A percentile compares a stretch with the other conserved stretches of the same genome.
Conservation (phyloP, 208 protist genomes). For the Trypanosoma avium region DNA sequence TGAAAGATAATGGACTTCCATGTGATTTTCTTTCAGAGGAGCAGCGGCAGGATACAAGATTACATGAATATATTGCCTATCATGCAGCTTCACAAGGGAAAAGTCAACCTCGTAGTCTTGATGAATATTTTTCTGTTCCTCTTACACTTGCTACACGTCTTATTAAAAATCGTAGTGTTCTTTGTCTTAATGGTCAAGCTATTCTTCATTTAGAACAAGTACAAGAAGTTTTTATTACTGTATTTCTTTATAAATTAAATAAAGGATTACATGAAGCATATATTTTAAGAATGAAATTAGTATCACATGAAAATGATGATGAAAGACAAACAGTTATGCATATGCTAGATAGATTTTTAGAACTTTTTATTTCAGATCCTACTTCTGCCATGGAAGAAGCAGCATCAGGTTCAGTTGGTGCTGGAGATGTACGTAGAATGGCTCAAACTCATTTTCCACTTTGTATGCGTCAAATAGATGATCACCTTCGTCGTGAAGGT, state of each 20-base stretch:
- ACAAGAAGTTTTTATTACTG: constrained; percentile 82
- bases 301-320: constrained; percentile 63
- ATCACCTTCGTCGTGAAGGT: constrained; percentile 73
- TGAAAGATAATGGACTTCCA: constrained; percentile 69
- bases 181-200: constrained; percentile 64
- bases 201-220: constrained; percentile 82
- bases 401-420: constrained; percentile 47
- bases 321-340: constrained; percentile 63
- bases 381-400: constrained; percentile 55
- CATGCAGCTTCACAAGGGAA: constrained; percentile 22
- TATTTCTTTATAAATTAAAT: constrained; percentile 66
- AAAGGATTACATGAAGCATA: constrained; percentile 79
- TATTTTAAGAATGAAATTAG: constrained; percentile 59
- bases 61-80: constrained; percentile 74
- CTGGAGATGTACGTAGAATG: constrained; percentile 73
- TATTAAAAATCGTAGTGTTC: constrained; percentile 63
- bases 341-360: constrained; percentile 86
- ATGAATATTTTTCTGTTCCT: constrained; percentile 80
- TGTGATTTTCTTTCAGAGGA: constrained; percentile 59
- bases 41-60: constrained; percentile 31
- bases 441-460: constrained; percentile 89
- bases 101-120: constrained; percentile 30
- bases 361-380: constrained; percentile 78
- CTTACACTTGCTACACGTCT: constrained; percentile 76
- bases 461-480: constrained; percentile 89